Base-by-base conservation (phyloP, 2,329 filamentous ascomycete genomes). In the Penicillium brasilianum region DNA sequence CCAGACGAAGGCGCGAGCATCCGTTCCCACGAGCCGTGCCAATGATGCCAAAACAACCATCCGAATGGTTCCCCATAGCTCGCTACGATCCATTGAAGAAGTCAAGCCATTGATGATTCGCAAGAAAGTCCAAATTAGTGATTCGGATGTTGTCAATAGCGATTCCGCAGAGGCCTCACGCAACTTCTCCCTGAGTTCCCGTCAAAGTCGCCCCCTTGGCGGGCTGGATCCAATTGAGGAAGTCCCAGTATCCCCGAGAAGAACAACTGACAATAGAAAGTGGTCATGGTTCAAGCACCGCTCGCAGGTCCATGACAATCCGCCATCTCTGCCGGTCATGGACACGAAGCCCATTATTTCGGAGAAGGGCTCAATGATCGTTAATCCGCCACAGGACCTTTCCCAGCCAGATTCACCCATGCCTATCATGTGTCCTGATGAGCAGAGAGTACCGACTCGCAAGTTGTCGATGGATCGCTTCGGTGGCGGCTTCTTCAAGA, bases 21-120 rank as follows among this genome's bases (percentile, higher is more conserved):
- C 52, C 11, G 32, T 41, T 11, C 20, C 51, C 4, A 16, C 54
- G 3, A 55, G n/a, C 28, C 62, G 57, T 14, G 32, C 25, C 3
- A 46, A 50, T 20, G 69, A 77, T 55, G 68, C 67, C 11, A 77
- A 71, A 58, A 74, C 78, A 32, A 88, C 85, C 0, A 85, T 88
- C 46, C 81, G 87, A 13, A 76, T 88, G 64, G 85, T 88, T 2
- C 80, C 83, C 30, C 79, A 81, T 10, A 83, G 83, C 37, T 82
- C 84, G 4, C 70, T 81, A 10, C 78, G 75, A 4, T 79, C 78
- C 6, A 76, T 80, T 28, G 72, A 73, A 32, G 75, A 74, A 16
- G 70, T 85, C 8, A 83, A 82, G 41, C 84, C 85, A 2, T 75
- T 88, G 49, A 84, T 82, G 52, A 83, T 88, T 44, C 81, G 83